Percentiles rank a stretch among this genome's conserved stretches.
Evolutionary conservation across 2,329 filamentous ascomycete species (phyloP).

Genomic region (Fusarium pseudoanthophilum): DNA sequence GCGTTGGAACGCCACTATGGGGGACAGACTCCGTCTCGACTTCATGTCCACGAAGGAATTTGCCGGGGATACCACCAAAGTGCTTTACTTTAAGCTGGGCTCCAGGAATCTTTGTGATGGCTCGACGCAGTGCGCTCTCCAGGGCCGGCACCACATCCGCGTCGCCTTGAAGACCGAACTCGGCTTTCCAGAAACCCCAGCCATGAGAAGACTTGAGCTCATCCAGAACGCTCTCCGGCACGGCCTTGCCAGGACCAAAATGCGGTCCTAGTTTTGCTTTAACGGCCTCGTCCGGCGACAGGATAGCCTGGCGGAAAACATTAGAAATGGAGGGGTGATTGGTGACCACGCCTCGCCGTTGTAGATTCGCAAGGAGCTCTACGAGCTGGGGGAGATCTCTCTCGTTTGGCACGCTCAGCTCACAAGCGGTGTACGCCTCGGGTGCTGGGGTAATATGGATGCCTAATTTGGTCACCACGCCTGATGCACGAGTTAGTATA

Average conservation of each 20-base stretch:
- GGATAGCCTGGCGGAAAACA: not conserved
- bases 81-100: not conserved
- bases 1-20: not conserved
- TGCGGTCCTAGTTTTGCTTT: not conserved
- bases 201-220: not conserved
- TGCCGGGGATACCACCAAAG: not conserved
- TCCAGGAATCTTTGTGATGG: not conserved
- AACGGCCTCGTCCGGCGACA: not conserved
- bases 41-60: not conserved
- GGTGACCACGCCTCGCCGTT: not conserved
- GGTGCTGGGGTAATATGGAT: not conserved
- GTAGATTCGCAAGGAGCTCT: not conserved
- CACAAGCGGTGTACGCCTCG: not conserved
- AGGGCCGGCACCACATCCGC: not conserved
- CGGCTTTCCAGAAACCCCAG: not conserved
- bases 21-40: not conserved
- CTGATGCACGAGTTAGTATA: not conserved
- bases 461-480: not conserved
- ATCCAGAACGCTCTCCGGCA: not conserved
- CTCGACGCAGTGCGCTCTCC: not conserved
- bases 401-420: not conserved
- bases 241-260: not conserved
- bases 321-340: not conserved
- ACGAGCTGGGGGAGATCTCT: not conserved
- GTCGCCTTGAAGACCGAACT: not conserved